Percentiles rank a stretch among this genome's conserved stretches.
Evolutionary conservation across 169 alveolate genomes (phyloP).

Genomic region (Eimeria maxima): DNA sequence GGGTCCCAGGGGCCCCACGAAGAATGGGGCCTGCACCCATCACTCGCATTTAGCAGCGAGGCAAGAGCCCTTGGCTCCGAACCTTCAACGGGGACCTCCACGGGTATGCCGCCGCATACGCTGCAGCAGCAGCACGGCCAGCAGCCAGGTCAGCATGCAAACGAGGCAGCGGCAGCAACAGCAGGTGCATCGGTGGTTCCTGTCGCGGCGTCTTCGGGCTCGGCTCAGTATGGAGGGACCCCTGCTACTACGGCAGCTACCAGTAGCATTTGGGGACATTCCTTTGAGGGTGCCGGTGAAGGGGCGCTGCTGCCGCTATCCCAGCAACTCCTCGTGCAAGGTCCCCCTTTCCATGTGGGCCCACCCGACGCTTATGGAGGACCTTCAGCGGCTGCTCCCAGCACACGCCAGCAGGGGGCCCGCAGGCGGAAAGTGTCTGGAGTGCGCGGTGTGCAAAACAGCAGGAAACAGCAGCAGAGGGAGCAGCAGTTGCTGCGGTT

Average conservation of each 20-base stretch:
- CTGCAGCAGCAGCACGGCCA: background rate
- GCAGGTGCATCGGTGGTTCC: too few species aligned
- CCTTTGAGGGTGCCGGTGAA: background rate
- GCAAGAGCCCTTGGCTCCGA: background rate
- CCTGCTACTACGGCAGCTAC: background rate
- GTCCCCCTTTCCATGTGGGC: too few species aligned
- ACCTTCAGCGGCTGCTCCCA: background rate
- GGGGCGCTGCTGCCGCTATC: background rate
- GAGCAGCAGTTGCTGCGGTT: background rate
- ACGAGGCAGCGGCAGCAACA: too few species aligned
- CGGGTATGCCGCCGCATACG: too few species aligned
- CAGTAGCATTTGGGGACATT: background rate
- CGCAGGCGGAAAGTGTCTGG: background rate
- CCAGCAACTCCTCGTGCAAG: background rate
- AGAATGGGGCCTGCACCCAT: background rate
- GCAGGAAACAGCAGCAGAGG: constrained; percentile 14
- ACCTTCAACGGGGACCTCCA: too few species aligned
- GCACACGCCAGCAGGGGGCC: background rate
- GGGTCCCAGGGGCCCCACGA: background rate
- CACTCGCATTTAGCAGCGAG: background rate
- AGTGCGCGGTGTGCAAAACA: background rate
- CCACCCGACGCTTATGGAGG: too few species aligned
- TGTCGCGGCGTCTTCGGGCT: too few species aligned
- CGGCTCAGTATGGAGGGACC: background rate
- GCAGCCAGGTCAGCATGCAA: background rate